Conservation (phyloP, 352 stramenopile genomes). For the Phytophthora foliorum region DNA sequence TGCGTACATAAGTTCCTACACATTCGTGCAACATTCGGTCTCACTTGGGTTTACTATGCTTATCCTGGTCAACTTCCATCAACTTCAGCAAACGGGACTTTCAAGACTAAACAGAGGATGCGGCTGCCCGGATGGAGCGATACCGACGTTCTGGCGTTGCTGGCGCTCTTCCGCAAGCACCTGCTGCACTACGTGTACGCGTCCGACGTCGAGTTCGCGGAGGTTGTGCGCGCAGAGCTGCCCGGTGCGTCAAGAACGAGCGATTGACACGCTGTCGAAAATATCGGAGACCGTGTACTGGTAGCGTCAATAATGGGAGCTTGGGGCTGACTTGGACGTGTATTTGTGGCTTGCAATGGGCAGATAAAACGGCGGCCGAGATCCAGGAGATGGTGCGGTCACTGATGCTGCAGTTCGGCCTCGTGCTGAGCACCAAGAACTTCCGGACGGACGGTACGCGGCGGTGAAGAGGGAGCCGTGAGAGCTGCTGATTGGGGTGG, state of each 20-base stretch:
- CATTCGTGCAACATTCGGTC: slow-evolving; percentile 1
- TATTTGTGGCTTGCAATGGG: background rate
- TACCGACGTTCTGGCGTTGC: slow-evolving; percentile 55
- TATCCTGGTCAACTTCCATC: slow-evolving; percentile 11
- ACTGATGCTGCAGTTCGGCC: slow-evolving; percentile 68
- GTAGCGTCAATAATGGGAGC: background rate
- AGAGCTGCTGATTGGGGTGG: background rate
- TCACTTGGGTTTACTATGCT: no score
- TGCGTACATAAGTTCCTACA: background rate
- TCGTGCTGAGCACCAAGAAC: slow-evolving; percentile 72
- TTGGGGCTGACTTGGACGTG: slow-evolving; percentile 14
- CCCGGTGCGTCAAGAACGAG: slow-evolving; percentile 34
- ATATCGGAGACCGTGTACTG: slow-evolving; percentile 8
- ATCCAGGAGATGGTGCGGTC: slow-evolving; percentile 58
- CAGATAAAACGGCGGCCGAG: slow-evolving; percentile 48
- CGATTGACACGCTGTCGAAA: background rate
- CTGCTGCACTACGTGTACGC: slow-evolving; percentile 74
- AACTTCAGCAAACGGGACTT: slow-evolving; percentile 7
- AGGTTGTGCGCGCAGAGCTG: slow-evolving; percentile 50
- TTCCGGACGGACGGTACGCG: slow-evolving; percentile 70
- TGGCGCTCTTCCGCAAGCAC: slow-evolving; percentile 61
- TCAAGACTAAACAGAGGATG: slow-evolving; percentile 31
- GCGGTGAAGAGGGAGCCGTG: background rate
- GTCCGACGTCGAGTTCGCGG: slow-evolving; percentile 52
- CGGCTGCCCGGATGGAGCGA: slow-evolving; percentile 62